A percentile compares a stretch with the other conserved stretches of the same genome.
These are phyloP conservation scores for Sporothrix schenckii DNA, from an alignment of 2,329 filamentous ascomycete species.

Conservation along the genomic window DNA sequence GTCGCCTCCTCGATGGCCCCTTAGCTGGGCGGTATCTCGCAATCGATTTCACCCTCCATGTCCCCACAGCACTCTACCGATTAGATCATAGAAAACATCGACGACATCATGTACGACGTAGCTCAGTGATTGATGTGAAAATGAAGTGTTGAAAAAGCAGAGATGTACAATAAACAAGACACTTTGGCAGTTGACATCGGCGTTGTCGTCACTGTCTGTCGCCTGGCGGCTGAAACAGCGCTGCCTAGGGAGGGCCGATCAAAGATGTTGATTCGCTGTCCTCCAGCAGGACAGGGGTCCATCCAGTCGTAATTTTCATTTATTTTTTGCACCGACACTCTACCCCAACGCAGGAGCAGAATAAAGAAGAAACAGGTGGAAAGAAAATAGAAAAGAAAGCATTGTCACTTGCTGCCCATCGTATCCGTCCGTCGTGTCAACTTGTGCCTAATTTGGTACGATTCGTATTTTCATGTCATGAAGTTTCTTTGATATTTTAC, in stretches of 20 bases:
- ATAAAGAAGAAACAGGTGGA: neutral
- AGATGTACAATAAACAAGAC: constrained; percentile 1
- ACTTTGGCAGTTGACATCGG: neutral
- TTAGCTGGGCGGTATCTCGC: constrained; percentile 11
- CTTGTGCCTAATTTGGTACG: neutral
- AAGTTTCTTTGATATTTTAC: neutral
- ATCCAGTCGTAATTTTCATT: neutral
- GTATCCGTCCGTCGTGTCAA: neutral
- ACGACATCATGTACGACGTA: constrained; percentile 7
- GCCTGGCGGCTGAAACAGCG: constrained; percentile 14
- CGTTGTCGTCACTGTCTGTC: neutral
- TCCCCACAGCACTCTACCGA: neutral
- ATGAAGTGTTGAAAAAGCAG: neutral
- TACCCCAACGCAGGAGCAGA: neutral
- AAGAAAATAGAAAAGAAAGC: constrained; percentile 3
- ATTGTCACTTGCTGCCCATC: neutral
- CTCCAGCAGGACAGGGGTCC: neutral
- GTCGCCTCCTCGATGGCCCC: constrained; percentile 12
- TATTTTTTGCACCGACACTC: constrained; percentile 13
- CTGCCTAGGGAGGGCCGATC: constrained; percentile 18
- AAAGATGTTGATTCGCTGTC: constrained; percentile 9
- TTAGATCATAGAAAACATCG: constrained; percentile 1
- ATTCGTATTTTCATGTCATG: neutral
- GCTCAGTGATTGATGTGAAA: neutral
- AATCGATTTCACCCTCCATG: neutral